These are phyloP conservation scores for Russula virescens DNA, from an alignment of 768 basidiomycete species.

Conservation along the genomic window DNA sequence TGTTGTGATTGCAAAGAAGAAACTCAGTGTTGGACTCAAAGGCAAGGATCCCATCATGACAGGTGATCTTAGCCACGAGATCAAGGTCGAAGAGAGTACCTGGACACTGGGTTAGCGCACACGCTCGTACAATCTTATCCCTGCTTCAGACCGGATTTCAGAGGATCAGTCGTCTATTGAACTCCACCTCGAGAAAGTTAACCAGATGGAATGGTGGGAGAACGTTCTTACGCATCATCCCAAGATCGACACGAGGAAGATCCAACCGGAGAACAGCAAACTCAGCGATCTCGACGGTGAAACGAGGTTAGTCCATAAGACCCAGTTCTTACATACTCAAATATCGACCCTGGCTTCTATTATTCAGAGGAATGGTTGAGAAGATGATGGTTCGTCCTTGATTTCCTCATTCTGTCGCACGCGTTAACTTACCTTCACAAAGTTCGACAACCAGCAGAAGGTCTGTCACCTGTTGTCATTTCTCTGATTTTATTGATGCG, in stretches of 20 bases:
- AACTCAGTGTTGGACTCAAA: constrained; percentile 78
- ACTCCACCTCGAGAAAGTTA: constrained; percentile 82
- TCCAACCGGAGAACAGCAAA: constrained; percentile 92
- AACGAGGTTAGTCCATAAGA: constrained; percentile 53
- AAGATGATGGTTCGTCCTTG: constrained; percentile 93
- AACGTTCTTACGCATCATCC: constrained; percentile 93
- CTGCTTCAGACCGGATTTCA: constrained; percentile 29
- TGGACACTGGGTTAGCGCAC: constrained; percentile 80
- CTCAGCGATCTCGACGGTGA: constrained; percentile 94
- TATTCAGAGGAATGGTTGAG: constrained; percentile 87
- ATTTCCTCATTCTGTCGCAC: constrained; percentile 5
- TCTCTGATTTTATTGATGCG: constrained; percentile 8
- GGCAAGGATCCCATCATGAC: constrained; percentile 77
- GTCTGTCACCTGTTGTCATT: constrained; percentile 31
- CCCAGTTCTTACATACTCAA: background rate
- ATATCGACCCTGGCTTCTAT: constrained; percentile 6
- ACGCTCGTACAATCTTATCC: constrained; percentile 11
- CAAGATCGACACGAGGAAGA: constrained; percentile 94
- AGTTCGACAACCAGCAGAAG: constrained; percentile 80
- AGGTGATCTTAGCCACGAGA: constrained; percentile 90
- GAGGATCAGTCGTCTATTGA: constrained; percentile 72
- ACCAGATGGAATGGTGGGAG: constrained; percentile 94
- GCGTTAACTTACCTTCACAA: background rate
- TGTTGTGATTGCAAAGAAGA: constrained; percentile 75
- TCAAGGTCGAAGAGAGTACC: constrained; percentile 94